Conservation (phyloP, 2,329 filamentous ascomycete genomes). For the Gremmenia infestans region DNA sequence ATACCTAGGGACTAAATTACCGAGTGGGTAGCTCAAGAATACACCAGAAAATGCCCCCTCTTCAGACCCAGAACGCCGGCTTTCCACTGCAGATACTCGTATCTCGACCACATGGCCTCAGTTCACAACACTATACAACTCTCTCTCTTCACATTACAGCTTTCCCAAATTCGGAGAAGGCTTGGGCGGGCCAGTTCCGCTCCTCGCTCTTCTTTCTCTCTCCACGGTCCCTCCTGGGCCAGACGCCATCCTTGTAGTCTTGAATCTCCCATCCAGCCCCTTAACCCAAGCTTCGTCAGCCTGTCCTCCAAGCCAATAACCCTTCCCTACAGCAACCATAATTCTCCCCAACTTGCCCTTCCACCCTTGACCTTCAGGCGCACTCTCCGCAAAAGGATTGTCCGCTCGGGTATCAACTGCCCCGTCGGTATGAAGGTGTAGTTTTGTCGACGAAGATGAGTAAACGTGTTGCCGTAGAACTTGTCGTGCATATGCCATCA, state of each 20-base stretch:
- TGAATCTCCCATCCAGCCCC: conserved; percentile 57
- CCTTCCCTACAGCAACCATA: conserved; percentile 68
- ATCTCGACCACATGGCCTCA: not conserved
- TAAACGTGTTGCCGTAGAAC: conserved; percentile 67
- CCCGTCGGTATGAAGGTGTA: conserved; percentile 31
- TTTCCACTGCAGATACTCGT: not conserved
- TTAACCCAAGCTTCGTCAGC: conserved; percentile 63
- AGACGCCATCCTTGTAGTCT: conserved; percentile 36
- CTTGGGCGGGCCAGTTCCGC: conserved; percentile 35
- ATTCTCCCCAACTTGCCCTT: conserved; percentile 70
- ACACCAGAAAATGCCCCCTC: conserved; percentile 13
- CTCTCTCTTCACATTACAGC: conserved; percentile 7
- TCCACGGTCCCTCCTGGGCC: conserved; percentile 35
- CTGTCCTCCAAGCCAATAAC: conserved; percentile 75
- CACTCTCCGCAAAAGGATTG: conserved; percentile 65
- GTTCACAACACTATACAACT: not conserved
- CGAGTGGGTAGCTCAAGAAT: conserved; percentile 4
- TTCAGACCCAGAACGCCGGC: conserved; percentile 13
- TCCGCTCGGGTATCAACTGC: conserved; percentile 46
- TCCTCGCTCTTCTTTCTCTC: conserved; percentile 40
- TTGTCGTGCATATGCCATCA: conserved; percentile 76
- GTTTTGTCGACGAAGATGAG: conserved; percentile 33
- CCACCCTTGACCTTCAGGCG: conserved; percentile 74
- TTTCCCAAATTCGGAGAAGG: conserved; percentile 23
- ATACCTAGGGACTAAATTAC: not conserved